These are phyloP conservation scores for Botrytis porri DNA, from an alignment of 2,329 filamentous ascomycete genomes.

Conservation along the genomic window DNA sequence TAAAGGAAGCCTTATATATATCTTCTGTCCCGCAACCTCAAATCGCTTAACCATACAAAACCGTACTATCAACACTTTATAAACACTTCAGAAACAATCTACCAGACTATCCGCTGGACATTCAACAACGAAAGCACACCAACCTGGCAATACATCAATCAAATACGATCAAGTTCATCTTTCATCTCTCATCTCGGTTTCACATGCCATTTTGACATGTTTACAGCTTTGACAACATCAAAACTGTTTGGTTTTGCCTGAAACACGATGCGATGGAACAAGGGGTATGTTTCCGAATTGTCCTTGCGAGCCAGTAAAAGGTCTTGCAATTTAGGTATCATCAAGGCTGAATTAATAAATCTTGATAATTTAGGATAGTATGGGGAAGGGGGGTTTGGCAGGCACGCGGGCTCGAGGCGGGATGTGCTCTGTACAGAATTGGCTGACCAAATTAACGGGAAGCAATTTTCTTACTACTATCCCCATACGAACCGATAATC, in stretches of 20 bases:
- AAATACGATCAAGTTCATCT: not conserved
- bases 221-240: not conserved
- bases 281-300: not conserved
- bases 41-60: not conserved
- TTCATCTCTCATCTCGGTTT: conserved; percentile 3
- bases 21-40: not conserved
- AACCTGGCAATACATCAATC: not conserved
- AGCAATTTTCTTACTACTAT: not conserved
- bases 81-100: not conserved
- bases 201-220: conserved; percentile 4
- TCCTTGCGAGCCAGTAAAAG: conserved; percentile 1
- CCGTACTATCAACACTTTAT: not conserved
- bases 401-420: not conserved
- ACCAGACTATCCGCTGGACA: not conserved
- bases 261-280: conserved; percentile 2
- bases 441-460: not conserved
- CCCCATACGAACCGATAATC: not conserved
- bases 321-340: not conserved
- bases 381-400: not conserved
- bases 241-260: conserved; percentile 1
- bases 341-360: not conserved
- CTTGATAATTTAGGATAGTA: not conserved
- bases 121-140: not conserved
- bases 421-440: not conserved
- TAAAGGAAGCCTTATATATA: not conserved